Conservation (phyloP, 1,139 yeast genomes). For the Pichia sp. region DNA sequence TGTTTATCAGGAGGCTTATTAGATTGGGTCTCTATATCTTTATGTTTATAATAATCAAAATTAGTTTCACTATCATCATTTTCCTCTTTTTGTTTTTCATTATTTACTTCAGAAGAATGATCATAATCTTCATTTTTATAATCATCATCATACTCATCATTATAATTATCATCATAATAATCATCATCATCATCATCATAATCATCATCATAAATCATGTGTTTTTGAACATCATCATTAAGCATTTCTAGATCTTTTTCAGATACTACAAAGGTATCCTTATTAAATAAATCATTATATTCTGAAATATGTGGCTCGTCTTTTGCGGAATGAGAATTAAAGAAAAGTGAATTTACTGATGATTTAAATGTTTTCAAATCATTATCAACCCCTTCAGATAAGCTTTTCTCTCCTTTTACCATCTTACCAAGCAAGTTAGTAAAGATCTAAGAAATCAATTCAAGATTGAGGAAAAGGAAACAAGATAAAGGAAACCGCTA, state of each 20-base stretch:
- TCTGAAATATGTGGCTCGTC: constrained; percentile 1
- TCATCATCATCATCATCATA: constrained; percentile 3
- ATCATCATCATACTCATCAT: constrained; percentile 3
- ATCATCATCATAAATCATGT: constrained; percentile 1
- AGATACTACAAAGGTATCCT: constrained; percentile 9
- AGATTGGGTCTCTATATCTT: too few relatives aligned
- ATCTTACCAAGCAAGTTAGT: too few relatives aligned
- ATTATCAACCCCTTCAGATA: neutral
- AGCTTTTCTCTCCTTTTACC: neutral
- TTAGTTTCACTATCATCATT: too few relatives aligned
- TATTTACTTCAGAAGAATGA: too few relatives aligned
- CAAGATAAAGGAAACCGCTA: too few relatives aligned
- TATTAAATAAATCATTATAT: constrained; percentile 2
- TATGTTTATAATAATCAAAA: too few relatives aligned
- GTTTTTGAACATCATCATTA: constrained; percentile 6
- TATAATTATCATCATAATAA: constrained; percentile 5
- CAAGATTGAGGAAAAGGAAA: too few relatives aligned
- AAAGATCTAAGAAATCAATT: too few relatives aligned
- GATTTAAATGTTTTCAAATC: neutral
- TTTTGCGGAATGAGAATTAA: neutral
- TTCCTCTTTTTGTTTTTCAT: too few relatives aligned
- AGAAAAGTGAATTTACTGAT: neutral
- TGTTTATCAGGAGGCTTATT: too few relatives aligned
- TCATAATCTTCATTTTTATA: constrained; percentile 6
- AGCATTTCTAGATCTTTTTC: constrained; percentile 4